Evolutionary conservation across 768 basidiomycete species (phyloP), one percentile per base, ranked within the genome.

Genomic region (Suillus weaverae): DNA sequence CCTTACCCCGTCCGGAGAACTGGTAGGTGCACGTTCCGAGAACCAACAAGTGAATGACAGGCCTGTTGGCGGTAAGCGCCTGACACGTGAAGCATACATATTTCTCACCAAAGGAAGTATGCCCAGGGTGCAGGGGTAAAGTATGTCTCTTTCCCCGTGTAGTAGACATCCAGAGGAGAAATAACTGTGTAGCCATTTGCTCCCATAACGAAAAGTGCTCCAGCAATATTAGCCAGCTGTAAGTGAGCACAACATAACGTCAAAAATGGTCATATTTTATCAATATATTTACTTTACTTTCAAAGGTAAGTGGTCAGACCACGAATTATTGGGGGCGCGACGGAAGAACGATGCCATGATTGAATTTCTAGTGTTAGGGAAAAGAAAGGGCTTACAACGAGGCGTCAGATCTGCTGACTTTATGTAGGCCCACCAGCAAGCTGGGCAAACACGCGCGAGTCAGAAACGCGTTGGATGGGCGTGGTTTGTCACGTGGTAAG

Each of bases 71-170:
- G 13, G 20, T 61, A 46, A 62, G 56, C n/a, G 53, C 14, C 5
- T 54, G 30, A 60, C 62, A 33, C 11, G 20, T 14, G 18, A 39
- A 6, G 22, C 38, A 20, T 33, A 22, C 36, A 14, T 43, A 35
- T 16, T 65, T 73, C 81, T 50, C 64, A 85, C 87, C 87, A 89
- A 67, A 87, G 81, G 73, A 83, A 82, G 76, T 86, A 89, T 18
- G 85, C 83, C 79, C 84, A 89, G 18, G 81, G 76, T 1, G 85
- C 84, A 1, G 89, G 89, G 1, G 89, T 90, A 65, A 90, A 81
- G 77, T 89, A 90, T 4, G 89, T 90, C 66, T 84, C 82, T 73
- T 83, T 85, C 33, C 83, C 83, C 3, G 73, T 70, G 65, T 77
- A 77, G 72, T 85, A 86, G 36, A 78, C 73, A 54, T 79, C 81